Percentiles rank a stretch among this genome's conserved stretches.
phyloP scores from a whole-genome alignment of 495 filamentous ascomycete species.

The Penicillium angulare region DNA sequence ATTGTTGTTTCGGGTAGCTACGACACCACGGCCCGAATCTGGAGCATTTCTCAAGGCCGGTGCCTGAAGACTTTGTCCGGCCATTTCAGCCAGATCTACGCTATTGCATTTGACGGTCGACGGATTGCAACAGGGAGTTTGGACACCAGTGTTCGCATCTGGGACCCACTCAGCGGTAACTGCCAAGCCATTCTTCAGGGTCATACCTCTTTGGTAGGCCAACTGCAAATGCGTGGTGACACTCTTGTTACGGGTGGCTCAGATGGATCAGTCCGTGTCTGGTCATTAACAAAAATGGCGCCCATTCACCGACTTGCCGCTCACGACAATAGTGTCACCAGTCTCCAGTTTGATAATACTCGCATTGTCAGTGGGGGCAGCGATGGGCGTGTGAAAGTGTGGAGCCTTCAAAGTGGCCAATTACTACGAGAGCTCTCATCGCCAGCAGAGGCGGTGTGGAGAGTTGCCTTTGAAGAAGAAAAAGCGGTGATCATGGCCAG shows the following conservation, averaged over 20 bases:
- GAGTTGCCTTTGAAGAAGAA: conserved; percentile 97
- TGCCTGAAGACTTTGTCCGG: conserved; percentile 88
- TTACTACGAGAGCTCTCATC: conserved; percentile 87
- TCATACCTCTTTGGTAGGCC: conserved; percentile 95
- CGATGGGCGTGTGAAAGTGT: conserved; percentile 95
- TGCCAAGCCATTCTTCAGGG: conserved; percentile 93
- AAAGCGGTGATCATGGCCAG: conserved; percentile 95
- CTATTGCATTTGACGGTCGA: conserved; percentile 91
- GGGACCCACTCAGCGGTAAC: conserved; percentile 86
- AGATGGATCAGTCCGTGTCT: conserved; percentile 92
- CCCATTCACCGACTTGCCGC: conserved; percentile 92
- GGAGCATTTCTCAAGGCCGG: conserved; percentile 92
- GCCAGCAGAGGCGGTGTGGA: conserved; percentile 92
- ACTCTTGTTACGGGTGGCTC: conserved; percentile 95
- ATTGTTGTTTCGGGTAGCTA: conserved; percentile 95
- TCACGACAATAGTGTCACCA: conserved; percentile 98
- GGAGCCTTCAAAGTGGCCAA: conserved; percentile 87
- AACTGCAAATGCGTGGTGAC: conserved; percentile 90
- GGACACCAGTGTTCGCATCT: conserved; percentile 95
- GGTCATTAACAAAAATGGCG: conserved; percentile 84
- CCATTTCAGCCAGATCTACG: conserved; percentile 98
- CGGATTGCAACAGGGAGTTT: conserved; percentile 95
- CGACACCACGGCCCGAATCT: conserved; percentile 93
- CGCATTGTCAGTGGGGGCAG: conserved; percentile 93
- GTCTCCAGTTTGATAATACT: conserved; percentile 92